Evolutionary conservation across 1,284 basidiomycete genomes (phyloP).

Genomic region (Schizopora paradoxa): DNA sequence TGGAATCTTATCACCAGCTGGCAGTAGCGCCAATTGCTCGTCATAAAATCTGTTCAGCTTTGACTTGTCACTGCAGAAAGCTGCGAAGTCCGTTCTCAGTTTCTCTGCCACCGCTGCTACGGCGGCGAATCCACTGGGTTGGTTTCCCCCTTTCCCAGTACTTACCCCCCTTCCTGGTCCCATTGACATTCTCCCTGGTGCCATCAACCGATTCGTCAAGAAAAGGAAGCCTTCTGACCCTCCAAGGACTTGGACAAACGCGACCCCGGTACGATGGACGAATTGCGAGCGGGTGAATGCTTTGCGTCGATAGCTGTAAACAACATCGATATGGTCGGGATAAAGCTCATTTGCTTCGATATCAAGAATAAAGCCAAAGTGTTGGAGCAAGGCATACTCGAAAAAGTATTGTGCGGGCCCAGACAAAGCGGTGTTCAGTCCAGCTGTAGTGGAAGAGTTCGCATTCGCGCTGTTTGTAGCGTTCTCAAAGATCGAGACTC

Average conservation of each 20-base stretch:
- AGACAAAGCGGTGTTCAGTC: too few relatives aligned
- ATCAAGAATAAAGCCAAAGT: constrained; percentile 82
- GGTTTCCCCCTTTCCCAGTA: constrained; percentile 46
- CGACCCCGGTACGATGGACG: constrained; percentile 82
- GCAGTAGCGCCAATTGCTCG: constrained; percentile 52
- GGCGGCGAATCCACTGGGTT: too few relatives aligned
- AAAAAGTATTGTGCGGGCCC: constrained; percentile 69
- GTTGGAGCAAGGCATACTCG: constrained; percentile 72
- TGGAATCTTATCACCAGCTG: constrained; percentile 29
- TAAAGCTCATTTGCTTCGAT: constrained; percentile 77
- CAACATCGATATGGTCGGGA: constrained; percentile 75
- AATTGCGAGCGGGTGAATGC: constrained; percentile 83
- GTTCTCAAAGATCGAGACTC: constrained; percentile 40
- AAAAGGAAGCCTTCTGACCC: constrained; percentile 78
- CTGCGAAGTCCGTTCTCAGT: constrained; percentile 53
- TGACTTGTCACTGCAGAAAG: constrained; percentile 61
- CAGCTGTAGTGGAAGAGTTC: constrained; percentile 42
- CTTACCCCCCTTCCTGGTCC: too few relatives aligned
- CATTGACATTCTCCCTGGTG: constrained; percentile 57
- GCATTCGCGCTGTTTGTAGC: not conserved
- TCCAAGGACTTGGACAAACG: constrained; percentile 83
- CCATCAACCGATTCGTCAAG: constrained; percentile 80
- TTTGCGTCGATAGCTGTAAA: constrained; percentile 81
- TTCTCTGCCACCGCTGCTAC: constrained; percentile 52
- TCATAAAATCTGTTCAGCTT: constrained; percentile 65